Evolutionary conservation across 2,329 filamentous ascomycete genomes (phyloP).

Genomic region (Colletotrichum eleusines): DNA sequence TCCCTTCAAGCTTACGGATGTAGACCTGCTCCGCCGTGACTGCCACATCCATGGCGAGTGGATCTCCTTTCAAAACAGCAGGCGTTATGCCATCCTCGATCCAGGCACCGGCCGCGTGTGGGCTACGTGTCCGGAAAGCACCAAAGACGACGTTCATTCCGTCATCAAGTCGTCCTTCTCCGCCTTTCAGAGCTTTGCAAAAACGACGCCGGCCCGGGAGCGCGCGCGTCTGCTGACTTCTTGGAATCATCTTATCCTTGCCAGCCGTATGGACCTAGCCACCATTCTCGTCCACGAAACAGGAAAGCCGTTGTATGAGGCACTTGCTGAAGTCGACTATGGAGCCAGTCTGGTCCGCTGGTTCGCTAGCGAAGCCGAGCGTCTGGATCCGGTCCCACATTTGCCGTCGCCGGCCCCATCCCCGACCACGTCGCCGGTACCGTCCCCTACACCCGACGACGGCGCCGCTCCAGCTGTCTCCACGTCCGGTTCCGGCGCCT

Average conservation of each 20-base stretch:
- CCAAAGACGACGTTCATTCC: constrained; percentile 53
- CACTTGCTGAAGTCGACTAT: constrained; percentile 68
- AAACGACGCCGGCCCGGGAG: constrained; percentile 51
- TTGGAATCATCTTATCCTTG: constrained; percentile 54
- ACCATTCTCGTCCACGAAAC: constrained; percentile 61
- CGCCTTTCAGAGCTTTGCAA: constrained; percentile 55
- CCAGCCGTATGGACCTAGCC: constrained; percentile 54
- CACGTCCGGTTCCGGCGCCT: constrained; percentile 3
- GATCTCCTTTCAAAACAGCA: constrained; percentile 58
- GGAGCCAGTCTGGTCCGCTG: constrained; percentile 66
- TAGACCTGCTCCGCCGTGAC: constrained; percentile 60
- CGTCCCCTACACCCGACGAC: constrained; percentile 9
- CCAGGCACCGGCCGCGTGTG: constrained; percentile 64
- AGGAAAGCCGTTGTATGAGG: constrained; percentile 67
- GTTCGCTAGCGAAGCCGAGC: constrained; percentile 66
- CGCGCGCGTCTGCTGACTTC: constrained; percentile 52
- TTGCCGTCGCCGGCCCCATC: neutral
- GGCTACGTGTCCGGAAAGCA: constrained; percentile 63
- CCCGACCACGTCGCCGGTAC: neutral
- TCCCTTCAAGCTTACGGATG: constrained; percentile 60
- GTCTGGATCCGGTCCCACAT: constrained; percentile 59
- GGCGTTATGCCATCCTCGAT: constrained; percentile 65
- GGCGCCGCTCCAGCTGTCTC: neutral
- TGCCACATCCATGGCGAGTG: constrained; percentile 64
- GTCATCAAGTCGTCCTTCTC: constrained; percentile 53